Base-by-base conservation (phyloP, 768 basidiomycete species). In the Daedaleopsis sinensis region DNA sequence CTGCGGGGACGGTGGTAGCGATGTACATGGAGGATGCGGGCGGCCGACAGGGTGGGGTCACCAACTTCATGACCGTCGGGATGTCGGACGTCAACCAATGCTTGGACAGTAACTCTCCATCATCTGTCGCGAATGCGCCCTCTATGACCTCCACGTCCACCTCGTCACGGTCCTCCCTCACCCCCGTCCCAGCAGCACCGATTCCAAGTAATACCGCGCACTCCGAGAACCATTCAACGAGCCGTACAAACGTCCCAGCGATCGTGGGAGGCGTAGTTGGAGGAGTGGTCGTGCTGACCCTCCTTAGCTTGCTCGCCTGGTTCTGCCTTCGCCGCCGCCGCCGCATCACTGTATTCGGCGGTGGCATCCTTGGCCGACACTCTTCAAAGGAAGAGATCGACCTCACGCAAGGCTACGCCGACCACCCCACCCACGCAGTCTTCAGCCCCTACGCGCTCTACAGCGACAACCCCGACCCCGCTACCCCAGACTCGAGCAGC, bases 111-210 rank as follows among this genome's bases (percentile, higher is more conserved):
- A 39, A 62, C 6, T 68, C 62, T 3, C 71, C 71, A 9, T 49
- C 65, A 2, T 67, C 71, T 9, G 63, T 66, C n/a, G 61, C 70
- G 24, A 61, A 56, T 21, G 55, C 61, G n/a, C 71, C 71, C 1
- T 66, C 67, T n/a, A 24, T 32, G 44, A 54, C 56, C 13, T 19
- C n/a, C 19, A 19, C 4, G 9, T 15, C 27, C 27, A 32, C 80
- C 91, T 55, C 86, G 89, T 19, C n/a, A n/a, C n/a, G n/a, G n/a
- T n/a, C n/a, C n/a, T n/a, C 62, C 76, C 4, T 69, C 79, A 18
- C 55, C 68, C 77, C 82, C 75, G 82, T 82, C 51, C 62, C 78
- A 61, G 67, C 62, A 5, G 27, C 7, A 11, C 52, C 42, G 46
- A 46, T 35, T 12, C 23, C 56, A 12, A 18, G 36, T 47, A 23